Evolutionary conservation across 108 stramenopile species (phyloP), one percentile per base, ranked within the genome.

Genomic region (Skeletonema potamos): DNA sequence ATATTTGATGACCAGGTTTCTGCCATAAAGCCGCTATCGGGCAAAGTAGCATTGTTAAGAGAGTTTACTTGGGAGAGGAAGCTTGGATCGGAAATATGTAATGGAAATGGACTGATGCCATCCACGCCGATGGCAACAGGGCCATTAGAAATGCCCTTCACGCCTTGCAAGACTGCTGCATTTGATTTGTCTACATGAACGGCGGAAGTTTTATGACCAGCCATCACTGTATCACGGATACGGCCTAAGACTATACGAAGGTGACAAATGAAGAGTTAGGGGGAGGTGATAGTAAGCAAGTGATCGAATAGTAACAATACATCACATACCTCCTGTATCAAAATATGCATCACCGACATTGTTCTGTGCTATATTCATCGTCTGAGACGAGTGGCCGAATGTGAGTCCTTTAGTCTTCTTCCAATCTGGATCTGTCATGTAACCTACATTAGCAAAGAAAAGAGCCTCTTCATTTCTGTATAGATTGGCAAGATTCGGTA

Each of bases 361-460:
- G 36, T 18, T 37, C 24, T 18, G 17, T 46, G 41, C 24, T 3
- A 37, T 41, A 1, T 44, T 46, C 6, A 3, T 12, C 6, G 60
- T 62, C 44, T 37, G 37, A 44, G 41, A 13, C n/a, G 60, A 62
- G n/a, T 37, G 36, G 55, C 55, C 55, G 13, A 39, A 57, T 10
- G 32, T 58, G 32, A 27, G 15, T 41, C 55, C 46, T 34, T 36
- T 39, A 18, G 30, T 59, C 64, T 72, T 18, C n/a, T 17, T 11
- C 24, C 24, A 39, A 28, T 62, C 73, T 24, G 82, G 82, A 36
- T 82, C 76, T 1, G 73, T 58, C 43, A 86, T 28, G 18, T 73
- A 54, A 20, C 85, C 85, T 22, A 74, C 68, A 61, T 86, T 86
- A 0, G 82, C 77, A 33, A 86, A 48, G 54, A 83, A 86, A 58